Base-by-base conservation (phyloP, 2,329 filamentous ascomycete genomes). In the Corynespora cassiicola region DNA sequence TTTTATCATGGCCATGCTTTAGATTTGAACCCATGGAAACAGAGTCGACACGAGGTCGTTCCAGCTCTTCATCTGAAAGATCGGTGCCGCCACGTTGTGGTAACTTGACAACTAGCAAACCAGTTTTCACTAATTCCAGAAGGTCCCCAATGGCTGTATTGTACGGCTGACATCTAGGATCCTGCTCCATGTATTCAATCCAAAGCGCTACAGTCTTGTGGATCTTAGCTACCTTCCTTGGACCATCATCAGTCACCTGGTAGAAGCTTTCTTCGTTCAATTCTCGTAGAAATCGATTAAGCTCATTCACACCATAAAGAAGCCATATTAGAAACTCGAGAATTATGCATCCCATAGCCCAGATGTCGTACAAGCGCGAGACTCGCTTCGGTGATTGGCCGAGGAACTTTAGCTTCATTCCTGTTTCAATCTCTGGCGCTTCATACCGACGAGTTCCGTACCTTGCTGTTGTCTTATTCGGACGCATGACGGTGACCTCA, bases 261-360 rank as follows among this genome's bases (percentile, higher is more conserved):
- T 28, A 42, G 20, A 23, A 22, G 10, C n/a, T 5, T 12, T 34
- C 27, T 7, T 16, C 25, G 4, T 38, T 21, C 7, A 40, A 8
- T 12, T 21, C 23, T 0, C 19, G 24, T 10, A 41, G 24, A 15
- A 53, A 48, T 0, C 15, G 5, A 5, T 27, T 25, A 2, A 47
- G 35, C 6, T 12, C 42, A 1, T 42, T n/a, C 0, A 15, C 2
- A 2, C 57, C 57, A 14, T 56, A 45, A 1, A 58, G 12, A 2
- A 59, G 34, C 52, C 57, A 61, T 0, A 59, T 39, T 9, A 50
- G 36, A 19, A 55, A 42, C 20, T 61, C 57, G 0, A 59, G 24
- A 3, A 39, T 47, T 8, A 61, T 49, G 30, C 57, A 59, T 3
- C 57, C 57, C 36, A 59, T 52, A 0, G 50, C 31, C 56, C 57